These are phyloP conservation scores for Helianthus tuberosus DNA, from an alignment of 129 eudicot species.

Conservation along the genomic window DNA sequence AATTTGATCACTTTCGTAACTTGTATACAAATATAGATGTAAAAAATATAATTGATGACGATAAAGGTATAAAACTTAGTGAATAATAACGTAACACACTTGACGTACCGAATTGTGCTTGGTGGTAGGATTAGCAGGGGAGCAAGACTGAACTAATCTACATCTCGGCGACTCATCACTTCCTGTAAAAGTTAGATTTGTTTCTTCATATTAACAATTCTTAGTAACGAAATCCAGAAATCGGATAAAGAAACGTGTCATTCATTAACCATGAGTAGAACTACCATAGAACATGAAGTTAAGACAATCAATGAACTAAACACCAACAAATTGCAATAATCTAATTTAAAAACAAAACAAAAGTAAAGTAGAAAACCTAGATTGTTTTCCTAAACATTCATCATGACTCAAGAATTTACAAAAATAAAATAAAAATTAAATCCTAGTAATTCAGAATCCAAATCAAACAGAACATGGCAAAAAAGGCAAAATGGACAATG, in stretches of 20 bases:
- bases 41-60: background rate
- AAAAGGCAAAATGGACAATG: too few species aligned
- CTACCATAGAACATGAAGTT: conserved; percentile 18
- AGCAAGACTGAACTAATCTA: conserved; percentile 33
- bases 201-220: conserved; percentile 12
- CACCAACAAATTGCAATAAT: background rate
- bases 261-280: conserved; percentile 2
- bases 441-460: conserved; percentile 22
- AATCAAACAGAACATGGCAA: background rate
- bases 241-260: background rate
- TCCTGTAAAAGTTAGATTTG: conserved; percentile 41
- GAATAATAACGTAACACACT: background rate
- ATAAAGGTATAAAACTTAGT: background rate
- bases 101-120: conserved; percentile 46
- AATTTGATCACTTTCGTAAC: conserved; percentile 15
- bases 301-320: conserved; percentile 6
- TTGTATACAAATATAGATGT: background rate
- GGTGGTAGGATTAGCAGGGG: conserved; percentile 29
- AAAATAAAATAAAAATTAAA: conserved; percentile 32
- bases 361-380: conserved; percentile 2
- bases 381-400: conserved; percentile 23
- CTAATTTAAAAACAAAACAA: background rate
- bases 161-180: conserved; percentile 33
- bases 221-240: conserved; percentile 15
- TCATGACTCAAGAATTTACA: conserved; percentile 14